Conservation (phyloP, 2,329 filamentous ascomycete species). For the Colletotrichum sp. region DNA sequence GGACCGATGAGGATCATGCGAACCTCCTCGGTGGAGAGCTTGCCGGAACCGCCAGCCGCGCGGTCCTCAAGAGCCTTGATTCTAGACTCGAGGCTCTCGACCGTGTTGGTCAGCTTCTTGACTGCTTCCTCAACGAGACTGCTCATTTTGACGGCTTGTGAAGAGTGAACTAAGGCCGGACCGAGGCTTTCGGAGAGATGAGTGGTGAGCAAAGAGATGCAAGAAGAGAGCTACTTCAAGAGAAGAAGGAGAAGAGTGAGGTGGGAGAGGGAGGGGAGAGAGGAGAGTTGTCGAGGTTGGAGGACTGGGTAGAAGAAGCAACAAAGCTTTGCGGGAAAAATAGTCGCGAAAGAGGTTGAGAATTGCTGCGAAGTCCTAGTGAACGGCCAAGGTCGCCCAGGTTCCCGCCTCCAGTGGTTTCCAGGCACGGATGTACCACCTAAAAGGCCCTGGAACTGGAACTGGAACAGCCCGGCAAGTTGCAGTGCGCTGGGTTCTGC, state of each 20-base stretch:
- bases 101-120: constrained; percentile 82
- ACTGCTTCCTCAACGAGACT: constrained; percentile 87
- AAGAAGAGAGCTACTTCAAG: constrained; percentile 6
- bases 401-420: constrained; percentile 8
- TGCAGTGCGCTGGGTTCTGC: not conserved
- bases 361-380: constrained; percentile 7
- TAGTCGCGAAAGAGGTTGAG: constrained; percentile 21
- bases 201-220: constrained; percentile 14
- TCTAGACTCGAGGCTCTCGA: constrained; percentile 83
- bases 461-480: not conserved
- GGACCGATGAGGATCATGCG: constrained; percentile 98
- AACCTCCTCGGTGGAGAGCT: constrained; percentile 67
- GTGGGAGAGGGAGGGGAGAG: constrained; percentile 6
- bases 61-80: constrained; percentile 84
- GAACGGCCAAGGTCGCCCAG: constrained; percentile 5
- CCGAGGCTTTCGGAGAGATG: constrained; percentile 18
- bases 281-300: constrained; percentile 5
- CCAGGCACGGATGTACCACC: not conserved
- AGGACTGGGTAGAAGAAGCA: constrained; percentile 7
- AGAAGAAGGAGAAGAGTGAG: not conserved
- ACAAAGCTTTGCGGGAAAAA: constrained; percentile 23
- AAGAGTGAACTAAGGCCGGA: constrained; percentile 25
- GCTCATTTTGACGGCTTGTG: constrained; percentile 64
- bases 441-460: not conserved
- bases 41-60: constrained; percentile 61